These are phyloP conservation scores for Neurospora sp. DNA, from an alignment of 495 filamentous ascomycete species.

Conservation along the genomic window DNA sequence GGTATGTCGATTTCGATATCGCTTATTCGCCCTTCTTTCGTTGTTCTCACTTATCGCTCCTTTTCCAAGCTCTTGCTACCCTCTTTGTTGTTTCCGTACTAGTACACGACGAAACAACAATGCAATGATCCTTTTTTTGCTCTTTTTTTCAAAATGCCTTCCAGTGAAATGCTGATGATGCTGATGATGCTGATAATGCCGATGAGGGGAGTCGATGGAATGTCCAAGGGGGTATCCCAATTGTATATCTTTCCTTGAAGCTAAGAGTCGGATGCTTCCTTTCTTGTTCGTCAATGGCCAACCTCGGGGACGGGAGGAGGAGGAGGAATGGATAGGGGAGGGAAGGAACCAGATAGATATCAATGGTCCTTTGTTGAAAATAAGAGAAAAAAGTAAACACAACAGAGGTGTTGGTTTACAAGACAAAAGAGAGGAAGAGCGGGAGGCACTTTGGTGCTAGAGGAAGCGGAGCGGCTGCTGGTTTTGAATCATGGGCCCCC, in stretches of 20 bases:
- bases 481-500: not conserved
- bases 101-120: not conserved
- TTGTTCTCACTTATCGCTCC: not conserved
- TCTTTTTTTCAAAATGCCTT: not conserved
- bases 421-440: not conserved
- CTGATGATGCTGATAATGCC: not conserved
- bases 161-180: not conserved
- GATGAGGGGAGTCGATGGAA: not conserved
- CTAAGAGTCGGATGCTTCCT: slow-evolving; percentile 9
- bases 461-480: not conserved
- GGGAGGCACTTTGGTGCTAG: not conserved
- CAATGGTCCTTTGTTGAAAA: not conserved
- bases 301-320: slow-evolving; percentile 7
- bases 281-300: slow-evolving; percentile 14
- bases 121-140: not conserved
- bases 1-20: not conserved
- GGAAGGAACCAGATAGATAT: not conserved
- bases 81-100: not conserved
- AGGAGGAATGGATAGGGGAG: not conserved
- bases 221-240: not conserved
- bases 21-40: not conserved
- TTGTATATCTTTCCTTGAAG: slow-evolving; percentile 4
- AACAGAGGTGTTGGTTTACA: not conserved
- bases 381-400: not conserved
- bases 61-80: not conserved